Evolutionary conservation across 371 early-diverging fungal species (phyloP).

Genomic region (Rozella allomycis): DNA sequence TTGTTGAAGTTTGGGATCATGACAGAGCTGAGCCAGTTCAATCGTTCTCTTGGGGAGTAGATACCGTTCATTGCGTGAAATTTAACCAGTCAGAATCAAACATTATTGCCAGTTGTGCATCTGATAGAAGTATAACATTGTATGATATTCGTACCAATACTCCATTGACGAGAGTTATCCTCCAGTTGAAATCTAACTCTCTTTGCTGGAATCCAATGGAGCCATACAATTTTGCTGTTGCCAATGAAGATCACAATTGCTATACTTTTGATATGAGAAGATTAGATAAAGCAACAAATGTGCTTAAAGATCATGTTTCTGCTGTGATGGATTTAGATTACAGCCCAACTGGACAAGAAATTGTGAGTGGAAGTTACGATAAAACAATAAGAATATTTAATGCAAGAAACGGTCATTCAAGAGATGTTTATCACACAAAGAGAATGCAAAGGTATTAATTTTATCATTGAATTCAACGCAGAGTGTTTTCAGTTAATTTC

Average conservation of each 20-base stretch:
- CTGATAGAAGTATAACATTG: constrained; percentile 74
- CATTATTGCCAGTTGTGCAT: constrained; percentile 69
- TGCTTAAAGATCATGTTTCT: constrained; percentile 85
- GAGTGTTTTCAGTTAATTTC: constrained; percentile 74
- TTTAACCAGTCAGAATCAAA: constrained; percentile 84
- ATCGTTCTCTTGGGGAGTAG: constrained; percentile 72
- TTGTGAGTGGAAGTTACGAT: constrained; percentile 91
- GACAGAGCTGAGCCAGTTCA: constrained; percentile 50
- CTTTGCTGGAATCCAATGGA: constrained; percentile 96
- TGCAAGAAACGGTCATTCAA: constrained; percentile 50
- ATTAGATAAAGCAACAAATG: constrained; percentile 52
- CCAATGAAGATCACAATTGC: constrained; percentile 92
- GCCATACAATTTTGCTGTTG: constrained; percentile 72
- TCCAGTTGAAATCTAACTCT: constrained; percentile 57
- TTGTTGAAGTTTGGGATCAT: constrained; percentile 82
- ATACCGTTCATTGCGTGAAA: constrained; percentile 70
- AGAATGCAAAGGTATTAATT: constrained; percentile 58
- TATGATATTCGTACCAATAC: constrained; percentile 71
- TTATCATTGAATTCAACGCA: constrained; percentile 3
- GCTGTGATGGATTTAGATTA: constrained; percentile 94
- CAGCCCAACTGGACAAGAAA: constrained; percentile 88
- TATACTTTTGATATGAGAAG: constrained; percentile 94
- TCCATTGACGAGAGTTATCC: constrained; percentile 49
- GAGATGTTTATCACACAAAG: constrained; percentile 94
- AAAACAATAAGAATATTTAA: constrained; percentile 80